phyloP scores from a whole-genome alignment of 2,329 filamentous ascomycete species.

The Scleromitrula shiraiana region DNA sequence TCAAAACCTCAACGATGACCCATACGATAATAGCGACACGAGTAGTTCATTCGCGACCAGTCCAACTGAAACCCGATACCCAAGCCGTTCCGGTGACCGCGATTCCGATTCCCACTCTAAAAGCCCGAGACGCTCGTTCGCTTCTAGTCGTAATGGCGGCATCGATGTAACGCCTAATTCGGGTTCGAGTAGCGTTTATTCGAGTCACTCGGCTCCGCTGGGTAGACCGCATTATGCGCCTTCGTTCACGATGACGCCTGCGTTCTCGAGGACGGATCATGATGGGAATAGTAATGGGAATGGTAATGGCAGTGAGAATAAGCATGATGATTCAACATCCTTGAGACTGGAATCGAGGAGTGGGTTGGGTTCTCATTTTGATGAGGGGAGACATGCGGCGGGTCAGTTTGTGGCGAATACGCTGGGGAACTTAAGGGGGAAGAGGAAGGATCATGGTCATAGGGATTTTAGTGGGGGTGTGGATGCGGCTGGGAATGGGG shows the following conservation, averaged over 20 bases:
- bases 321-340: no score
- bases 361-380: conserved; percentile 8
- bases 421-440: conserved; percentile 21
- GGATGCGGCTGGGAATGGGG: background rate
- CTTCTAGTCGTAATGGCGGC: conserved; percentile 20
- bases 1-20: conserved; percentile 25
- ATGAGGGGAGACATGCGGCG: background rate
- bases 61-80: conserved; percentile 18
- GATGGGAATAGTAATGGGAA: conserved; percentile 12
- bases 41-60: conserved; percentile 23
- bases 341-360: conserved; percentile 9
- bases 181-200: conserved; percentile 24
- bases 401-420: conserved; percentile 18
- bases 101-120: conserved; percentile 20
- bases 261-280: conserved; percentile 12
- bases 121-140: conserved; percentile 26
- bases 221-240: conserved; percentile 14
- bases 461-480: background rate
- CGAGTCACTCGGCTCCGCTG: conserved; percentile 14
- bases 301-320: conserved; percentile 7
- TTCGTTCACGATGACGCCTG: conserved; percentile 25
- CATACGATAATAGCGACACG: conserved; percentile 27
- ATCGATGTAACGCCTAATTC: conserved; percentile 19
- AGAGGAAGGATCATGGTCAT: conserved; percentile 9
- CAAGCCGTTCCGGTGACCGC: conserved; percentile 15